Evolutionary conservation across 805 yeast genomes (phyloP), one percentile per base, ranked within the genome.

Genomic region (Candida andamanensis): DNA sequence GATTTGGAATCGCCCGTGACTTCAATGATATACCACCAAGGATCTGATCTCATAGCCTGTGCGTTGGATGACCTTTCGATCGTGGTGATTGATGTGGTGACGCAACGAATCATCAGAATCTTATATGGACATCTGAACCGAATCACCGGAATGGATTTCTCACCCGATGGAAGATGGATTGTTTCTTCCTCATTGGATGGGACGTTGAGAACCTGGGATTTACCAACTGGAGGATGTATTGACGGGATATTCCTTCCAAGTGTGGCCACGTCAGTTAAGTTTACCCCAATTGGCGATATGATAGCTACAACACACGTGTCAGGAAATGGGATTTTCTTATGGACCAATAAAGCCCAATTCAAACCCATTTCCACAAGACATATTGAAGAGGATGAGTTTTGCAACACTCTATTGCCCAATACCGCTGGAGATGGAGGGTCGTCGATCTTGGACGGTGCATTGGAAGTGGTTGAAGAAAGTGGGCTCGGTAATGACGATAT

Each of bases 91-190:
- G 99, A 92, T 56, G 72, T 82, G 1, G 74, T 76, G 2, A 85
- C 97, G 0, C 85, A 78, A 49, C 78, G 74, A 45, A 74, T 86
- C 20, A 90, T 94, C 19, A 80, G 99, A 67, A 82, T 80, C 40
- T 66, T 92, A 36, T 78, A 77, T 64, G 98, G 98, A 4, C 98
- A 92, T 52, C 70, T 81, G 9, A 87, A 89, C 56, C 72, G 95
- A 49, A 78, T 92, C 42, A 87, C 97, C 0, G 72, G 85, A 1
- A 57, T 90, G 54, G 97, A 85, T 54, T 90, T 92, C 51, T 80
- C 95, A 3, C 94, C 95, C 4, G 90, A 89, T 54, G 97, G 97
- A 21, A 77, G 97, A 54, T 92, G 97, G 97, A 63, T 92, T 21
- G 78, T 92, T 6, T 77, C 92, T 15, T 78, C 85, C 1, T 72